These are phyloP conservation scores for Friedmanniomyces simplex DNA, from an alignment of 495 filamentous ascomycete species.

Conservation along the genomic window DNA sequence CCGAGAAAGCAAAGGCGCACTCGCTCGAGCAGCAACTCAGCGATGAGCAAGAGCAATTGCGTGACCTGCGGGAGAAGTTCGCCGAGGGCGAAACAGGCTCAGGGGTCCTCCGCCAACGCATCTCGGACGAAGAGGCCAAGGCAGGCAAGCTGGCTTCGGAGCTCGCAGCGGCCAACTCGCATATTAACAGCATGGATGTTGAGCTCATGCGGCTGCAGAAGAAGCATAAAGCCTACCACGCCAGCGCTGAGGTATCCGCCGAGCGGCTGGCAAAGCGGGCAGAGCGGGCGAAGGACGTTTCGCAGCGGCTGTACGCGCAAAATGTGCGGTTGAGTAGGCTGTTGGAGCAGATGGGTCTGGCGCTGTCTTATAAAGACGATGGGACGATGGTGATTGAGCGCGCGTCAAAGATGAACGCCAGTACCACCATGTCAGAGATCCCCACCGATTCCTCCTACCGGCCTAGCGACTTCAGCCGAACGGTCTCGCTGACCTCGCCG, in stretches of 20 bases:
- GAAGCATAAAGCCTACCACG: constrained; percentile 46
- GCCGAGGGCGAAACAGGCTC: constrained; percentile 70
- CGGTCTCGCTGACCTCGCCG: constrained; percentile 26
- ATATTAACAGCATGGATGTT: constrained; percentile 55
- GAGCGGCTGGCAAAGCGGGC: constrained; percentile 53
- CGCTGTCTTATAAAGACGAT: constrained; percentile 60
- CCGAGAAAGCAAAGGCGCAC: constrained; percentile 47
- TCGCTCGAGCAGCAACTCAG: constrained; percentile 54
- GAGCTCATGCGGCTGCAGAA: constrained; percentile 43
- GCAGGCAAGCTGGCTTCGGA: constrained; percentile 50
- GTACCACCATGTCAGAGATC: constrained; percentile 41
- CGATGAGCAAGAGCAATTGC: constrained; percentile 54
- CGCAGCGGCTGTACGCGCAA: constrained; percentile 65
- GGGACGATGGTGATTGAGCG: constrained; percentile 62
- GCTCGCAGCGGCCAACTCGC: constrained; percentile 54
- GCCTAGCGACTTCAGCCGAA: constrained; percentile 39
- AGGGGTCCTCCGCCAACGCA: constrained; percentile 58
- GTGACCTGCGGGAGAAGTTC: constrained; percentile 54
- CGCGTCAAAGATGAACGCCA: constrained; percentile 54
- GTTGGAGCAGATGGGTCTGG: constrained; percentile 76
- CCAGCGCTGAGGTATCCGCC: constrained; percentile 34
- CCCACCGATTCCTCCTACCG: constrained; percentile 39
- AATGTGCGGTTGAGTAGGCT: constrained; percentile 66
- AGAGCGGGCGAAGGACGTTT: constrained; percentile 64
- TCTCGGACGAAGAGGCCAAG: constrained; percentile 59